Base-by-base conservation (phyloP, 1,139 yeast genomes). In the Hyphopichia burtonii region DNA sequence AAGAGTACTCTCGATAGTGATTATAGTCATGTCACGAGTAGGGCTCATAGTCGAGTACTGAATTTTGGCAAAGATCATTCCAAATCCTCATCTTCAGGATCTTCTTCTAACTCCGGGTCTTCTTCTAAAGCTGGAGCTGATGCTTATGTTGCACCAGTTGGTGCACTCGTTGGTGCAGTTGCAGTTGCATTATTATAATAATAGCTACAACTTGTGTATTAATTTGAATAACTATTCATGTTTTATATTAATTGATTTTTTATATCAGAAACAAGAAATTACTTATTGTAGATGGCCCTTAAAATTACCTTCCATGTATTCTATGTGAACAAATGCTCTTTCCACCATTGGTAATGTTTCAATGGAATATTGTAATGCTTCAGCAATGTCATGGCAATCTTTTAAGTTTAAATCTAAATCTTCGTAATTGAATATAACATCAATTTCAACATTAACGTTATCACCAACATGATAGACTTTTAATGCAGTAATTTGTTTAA, bases 381-480 rank as follows among this genome's bases (percentile, higher is more conserved):
- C 95, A 4, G 90, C 95, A 34, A 86, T 72, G 58, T 86, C 95
- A 58, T 86, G 95, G 43, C 83, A 72, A 54, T 86, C 94, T 45
- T 82, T 76, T 51, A 86, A 68, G 6, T 72, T 63, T 52, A 83
- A 63, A 36, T 67, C 54, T 38, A 59, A 65, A 41, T 63, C 68
- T 15, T 72, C 66, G 17, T 71, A 66, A 41, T 82, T 81, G 45
- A 82, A 74, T 5, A 86, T 81, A 32, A 86, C 63, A 55, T 86
- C 95, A 30, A 86, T 85, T 56, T 86, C 95, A 32, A 85, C 91
- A 53, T 82, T 83, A 42, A 85, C 66, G 28, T 82, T 71, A 59
- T 86, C 95, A 2, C 95, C 95, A 19, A 83, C 86, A 54, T 86
- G 91, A 55, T 86, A 86, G 14, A 84, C 86, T 50, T 82, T 81